Conservation (phyloP, 2,329 filamentous ascomycete genomes). For the Trichoderma asperellum region DNA sequence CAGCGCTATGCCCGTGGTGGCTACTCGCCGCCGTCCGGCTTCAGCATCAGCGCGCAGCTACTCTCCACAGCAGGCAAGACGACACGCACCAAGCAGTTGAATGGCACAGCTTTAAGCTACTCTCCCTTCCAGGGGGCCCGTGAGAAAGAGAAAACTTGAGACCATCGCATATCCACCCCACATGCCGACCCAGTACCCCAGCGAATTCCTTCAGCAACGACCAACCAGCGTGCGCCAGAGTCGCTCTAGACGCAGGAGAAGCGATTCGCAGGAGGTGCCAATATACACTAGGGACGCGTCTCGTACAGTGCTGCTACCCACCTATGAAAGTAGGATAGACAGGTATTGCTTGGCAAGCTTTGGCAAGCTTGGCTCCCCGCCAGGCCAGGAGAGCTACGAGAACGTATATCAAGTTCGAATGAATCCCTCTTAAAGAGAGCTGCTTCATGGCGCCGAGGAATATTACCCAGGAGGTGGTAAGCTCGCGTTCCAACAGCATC, state of each 20-base stretch:
- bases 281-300: background rate
- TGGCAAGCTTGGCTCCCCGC: background rate
- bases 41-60: slow-evolving; percentile 24
- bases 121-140: background rate
- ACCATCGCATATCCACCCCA: slow-evolving; percentile 4
- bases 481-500: background rate
- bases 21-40: slow-evolving; percentile 23
- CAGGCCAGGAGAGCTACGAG: background rate
- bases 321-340: background rate
- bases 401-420: background rate
- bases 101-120: background rate
- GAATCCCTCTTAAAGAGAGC: background rate
- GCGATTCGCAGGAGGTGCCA: slow-evolving; percentile 3
- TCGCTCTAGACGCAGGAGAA: slow-evolving; percentile 7
- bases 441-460: background rate
- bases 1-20: slow-evolving; percentile 22
- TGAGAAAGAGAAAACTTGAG: background rate
- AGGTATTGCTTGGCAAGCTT: background rate
- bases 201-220: slow-evolving; percentile 12
- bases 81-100: background rate
- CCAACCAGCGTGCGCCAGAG: slow-evolving; percentile 12
- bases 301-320: background rate
- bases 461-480: background rate
- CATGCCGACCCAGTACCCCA: slow-evolving; percentile 16
- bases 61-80: slow-evolving; percentile 2